Conservation (phyloP, 805 yeast species). For the Candida alai region DNA sequence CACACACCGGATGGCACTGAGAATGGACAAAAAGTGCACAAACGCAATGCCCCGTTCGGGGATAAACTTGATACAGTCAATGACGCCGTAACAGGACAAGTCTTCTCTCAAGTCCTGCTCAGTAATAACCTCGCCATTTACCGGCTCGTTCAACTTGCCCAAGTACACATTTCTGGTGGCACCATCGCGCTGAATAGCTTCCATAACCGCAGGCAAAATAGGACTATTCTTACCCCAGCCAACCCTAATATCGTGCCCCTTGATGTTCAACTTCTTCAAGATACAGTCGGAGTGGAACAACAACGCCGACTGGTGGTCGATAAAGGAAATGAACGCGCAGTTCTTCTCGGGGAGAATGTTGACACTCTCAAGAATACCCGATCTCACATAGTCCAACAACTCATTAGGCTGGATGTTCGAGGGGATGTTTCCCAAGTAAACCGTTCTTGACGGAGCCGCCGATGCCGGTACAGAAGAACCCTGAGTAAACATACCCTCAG, state of each 20-base stretch:
- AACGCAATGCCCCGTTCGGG: constrained; percentile 84
- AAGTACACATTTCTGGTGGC: constrained; percentile 94
- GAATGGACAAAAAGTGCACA: constrained; percentile 82
- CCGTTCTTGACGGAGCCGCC: constrained; percentile 74
- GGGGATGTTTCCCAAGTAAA: constrained; percentile 86
- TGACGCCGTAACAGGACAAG: constrained; percentile 69
- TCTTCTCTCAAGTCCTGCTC: constrained; percentile 67
- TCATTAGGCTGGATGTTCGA: constrained; percentile 75
- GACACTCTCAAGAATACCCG: constrained; percentile 82
- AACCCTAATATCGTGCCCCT: constrained; percentile 75
- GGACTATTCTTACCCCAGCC: constrained; percentile 91
- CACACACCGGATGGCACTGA: constrained; percentile 84
- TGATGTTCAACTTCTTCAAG: constrained; percentile 73
- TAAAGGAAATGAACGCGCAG: constrained; percentile 87
- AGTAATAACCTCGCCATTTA: constrained; percentile 42
- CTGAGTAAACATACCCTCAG: constrained; percentile 1
- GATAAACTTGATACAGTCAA: constrained; percentile 79
- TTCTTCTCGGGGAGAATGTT: constrained; percentile 75
- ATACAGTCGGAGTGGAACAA: constrained; percentile 93
- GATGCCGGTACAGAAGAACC: constrained; percentile 10
- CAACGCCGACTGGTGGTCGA: constrained; percentile 84
- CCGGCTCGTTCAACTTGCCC: constrained; percentile 68
- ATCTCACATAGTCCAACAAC: constrained; percentile 82
- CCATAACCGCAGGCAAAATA: constrained; percentile 68
- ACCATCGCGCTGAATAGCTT: constrained; percentile 75